phyloP scores from a whole-genome alignment of 2,329 filamentous ascomycete genomes.

The Pseudogymnoascus sp. region DNA sequence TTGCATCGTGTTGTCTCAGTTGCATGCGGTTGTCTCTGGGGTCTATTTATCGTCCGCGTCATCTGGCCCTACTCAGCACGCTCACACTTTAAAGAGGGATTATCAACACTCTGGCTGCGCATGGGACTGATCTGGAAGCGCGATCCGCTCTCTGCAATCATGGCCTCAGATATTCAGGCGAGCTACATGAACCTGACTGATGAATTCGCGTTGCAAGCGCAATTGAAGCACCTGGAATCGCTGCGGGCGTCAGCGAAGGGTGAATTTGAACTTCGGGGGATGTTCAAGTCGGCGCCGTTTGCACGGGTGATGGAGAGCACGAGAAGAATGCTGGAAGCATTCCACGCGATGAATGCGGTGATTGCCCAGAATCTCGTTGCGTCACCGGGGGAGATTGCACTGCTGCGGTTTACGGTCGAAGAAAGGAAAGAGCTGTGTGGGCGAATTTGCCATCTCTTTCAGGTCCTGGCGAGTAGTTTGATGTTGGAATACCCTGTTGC shows the following conservation, averaged over 20 bases:
- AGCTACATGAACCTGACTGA: slow-evolving; percentile 84
- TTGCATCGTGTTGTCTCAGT: slow-evolving; percentile 82
- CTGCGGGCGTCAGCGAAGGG: slow-evolving; percentile 66
- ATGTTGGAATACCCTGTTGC: slow-evolving; percentile 84
- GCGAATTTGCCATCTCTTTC: slow-evolving; percentile 80
- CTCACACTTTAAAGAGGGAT: slow-evolving; percentile 77
- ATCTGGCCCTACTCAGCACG: slow-evolving; percentile 93
- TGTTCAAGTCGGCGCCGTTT: slow-evolving; percentile 71
- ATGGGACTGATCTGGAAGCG: slow-evolving; percentile 96
- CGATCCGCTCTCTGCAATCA: slow-evolving; percentile 71
- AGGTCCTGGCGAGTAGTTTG: slow-evolving; percentile 83
- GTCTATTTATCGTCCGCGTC: slow-evolving; percentile 77
- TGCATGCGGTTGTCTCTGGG: slow-evolving; percentile 81
- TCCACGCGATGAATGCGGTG: slow-evolving; percentile 93
- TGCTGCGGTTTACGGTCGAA: slow-evolving; percentile 68
- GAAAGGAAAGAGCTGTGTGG: slow-evolving; percentile 78
- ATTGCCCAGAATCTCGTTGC: slow-evolving; percentile 71
- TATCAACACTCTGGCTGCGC: slow-evolving; percentile 85
- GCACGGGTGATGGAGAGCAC: slow-evolving; percentile 71
- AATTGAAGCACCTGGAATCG: slow-evolving; percentile 57
- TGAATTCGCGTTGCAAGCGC: slow-evolving; percentile 78
- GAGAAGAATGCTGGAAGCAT: slow-evolving; percentile 79
- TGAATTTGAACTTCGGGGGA: slow-evolving; percentile 82
- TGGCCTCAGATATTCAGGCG: slow-evolving; percentile 46
- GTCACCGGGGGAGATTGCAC: slow-evolving; percentile 70